Conservation (phyloP, 2,329 filamentous ascomycete species). For the Fusarium drepaniforme region DNA sequence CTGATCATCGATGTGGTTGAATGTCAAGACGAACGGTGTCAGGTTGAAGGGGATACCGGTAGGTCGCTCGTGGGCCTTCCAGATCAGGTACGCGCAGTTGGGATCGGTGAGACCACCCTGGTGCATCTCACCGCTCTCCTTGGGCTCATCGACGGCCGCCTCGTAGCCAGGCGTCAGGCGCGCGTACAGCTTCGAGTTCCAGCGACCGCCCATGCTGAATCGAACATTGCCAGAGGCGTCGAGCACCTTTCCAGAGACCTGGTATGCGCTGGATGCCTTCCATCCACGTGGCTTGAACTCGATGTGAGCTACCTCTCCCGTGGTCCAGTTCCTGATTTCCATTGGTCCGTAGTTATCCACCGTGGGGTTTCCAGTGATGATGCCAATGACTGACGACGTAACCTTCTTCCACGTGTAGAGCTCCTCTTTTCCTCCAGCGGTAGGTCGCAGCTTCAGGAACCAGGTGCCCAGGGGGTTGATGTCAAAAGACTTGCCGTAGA, state of each 20-base stretch:
- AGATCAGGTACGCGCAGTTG: slow-evolving; percentile 87
- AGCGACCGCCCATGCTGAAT: slow-evolving; percentile 92
- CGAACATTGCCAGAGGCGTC: slow-evolving; percentile 83
- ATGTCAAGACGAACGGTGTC: slow-evolving; percentile 93
- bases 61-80: slow-evolving; percentile 88
- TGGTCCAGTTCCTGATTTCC: slow-evolving; percentile 98
- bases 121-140: slow-evolving; percentile 53
- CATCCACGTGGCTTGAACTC: slow-evolving; percentile 97
- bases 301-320: slow-evolving; percentile 87
- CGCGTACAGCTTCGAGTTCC: slow-evolving; percentile 98
- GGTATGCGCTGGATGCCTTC: slow-evolving; percentile 93
- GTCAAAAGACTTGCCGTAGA: slow-evolving; percentile 97
- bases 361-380: slow-evolving; percentile 94
- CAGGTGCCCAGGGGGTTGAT: slow-evolving; percentile 97
- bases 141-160: slow-evolving; percentile 73
- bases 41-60: slow-evolving; percentile 94
- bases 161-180: slow-evolving; percentile 93
- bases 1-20: slow-evolving; percentile 92
- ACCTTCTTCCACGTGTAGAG: slow-evolving; percentile 99
- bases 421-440: slow-evolving; percentile 81
- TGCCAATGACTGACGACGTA: slow-evolving; percentile 96
- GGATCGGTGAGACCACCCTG: slow-evolving; percentile 71
- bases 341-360: slow-evolving; percentile 99
- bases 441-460: slow-evolving; percentile 89
- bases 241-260: slow-evolving; percentile 87